Evolutionary conservation across 257 asterid genomes (phyloP).

Genomic region (Vinca minor): DNA sequence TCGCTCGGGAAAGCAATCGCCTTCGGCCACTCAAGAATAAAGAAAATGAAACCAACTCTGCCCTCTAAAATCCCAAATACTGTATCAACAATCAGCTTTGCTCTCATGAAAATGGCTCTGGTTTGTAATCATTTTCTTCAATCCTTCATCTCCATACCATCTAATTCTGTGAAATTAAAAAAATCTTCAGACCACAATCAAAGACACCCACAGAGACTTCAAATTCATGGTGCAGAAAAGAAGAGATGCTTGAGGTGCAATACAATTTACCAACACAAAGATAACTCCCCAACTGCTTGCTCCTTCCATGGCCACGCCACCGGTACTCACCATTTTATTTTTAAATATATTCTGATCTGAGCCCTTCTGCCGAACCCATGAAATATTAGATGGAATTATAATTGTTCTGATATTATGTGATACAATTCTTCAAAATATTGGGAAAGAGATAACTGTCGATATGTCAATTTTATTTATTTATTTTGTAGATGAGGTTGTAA

Average conservation of each 20-base stretch:
- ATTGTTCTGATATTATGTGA: not conserved
- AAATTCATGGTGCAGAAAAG: slow-evolving; percentile 25
- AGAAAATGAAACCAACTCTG: no score
- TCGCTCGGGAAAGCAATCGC: no score
- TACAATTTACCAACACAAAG: slow-evolving; percentile 31
- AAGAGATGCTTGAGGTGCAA: slow-evolving; percentile 60
- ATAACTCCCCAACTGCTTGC: slow-evolving; percentile 48
- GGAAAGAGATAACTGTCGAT: not conserved
- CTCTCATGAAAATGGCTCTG: slow-evolving; percentile 15
- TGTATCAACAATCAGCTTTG: no score
- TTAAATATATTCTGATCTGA: not conserved
- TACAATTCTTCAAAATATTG: not conserved
- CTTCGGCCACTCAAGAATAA: no score
- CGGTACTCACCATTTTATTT: slow-evolving; percentile 20
- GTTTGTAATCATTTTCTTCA: slow-evolving; percentile 8
- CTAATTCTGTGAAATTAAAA: not conserved
- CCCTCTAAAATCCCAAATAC: no score
- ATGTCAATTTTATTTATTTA: not conserved
- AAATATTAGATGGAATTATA: not conserved
- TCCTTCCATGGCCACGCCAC: slow-evolving; percentile 57
- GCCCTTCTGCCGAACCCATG: not conserved
- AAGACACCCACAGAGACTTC: slow-evolving; percentile 22
- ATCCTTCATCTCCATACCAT: not conserved
- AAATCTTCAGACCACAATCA: slow-evolving; percentile 11
- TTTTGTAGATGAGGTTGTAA: no score